Evolutionary conservation across 345 rosid species (phyloP), one percentile per base, ranked within the genome.

Genomic region (Diplotaxis tenuifolia): DNA sequence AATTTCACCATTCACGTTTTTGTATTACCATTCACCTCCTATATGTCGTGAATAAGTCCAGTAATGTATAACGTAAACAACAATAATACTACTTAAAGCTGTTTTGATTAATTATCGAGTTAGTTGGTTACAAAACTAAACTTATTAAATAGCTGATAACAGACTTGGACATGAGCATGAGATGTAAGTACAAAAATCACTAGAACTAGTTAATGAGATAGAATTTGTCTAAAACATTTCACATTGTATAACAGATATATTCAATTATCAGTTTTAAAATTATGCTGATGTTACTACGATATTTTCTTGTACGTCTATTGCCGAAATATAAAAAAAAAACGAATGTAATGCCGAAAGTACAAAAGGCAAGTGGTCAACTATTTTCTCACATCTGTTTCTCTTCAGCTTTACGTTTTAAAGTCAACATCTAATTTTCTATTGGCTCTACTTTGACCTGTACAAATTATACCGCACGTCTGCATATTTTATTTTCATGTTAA

Each of bases 391-490:
- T 47, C 16, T 15, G 20, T 16, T 47, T 7, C 54, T 0, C 22
- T 42, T 38, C n/a, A 45, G 45, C 57, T 47, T 59, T 45, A 59
- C 29, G 42, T 42, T 36, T 18, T 3, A 42, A 70, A 70, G 67
- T 71, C 67, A 60, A 47, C 50, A n/a, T 32, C 15, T 12, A 47
- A 19, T 60, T 23, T 47, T 19, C 50, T 31, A 49, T 61, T 61
- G 61, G 34, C 32, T 71, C 25, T 47, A 61, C 47, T 58, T 20
- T 72, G 69, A 62, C 54, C 68, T 68, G 50, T 31, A 5, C 58
- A 9, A 22, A 61, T 7, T 31, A 21, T 49, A 71, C 25, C 27
- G 18, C 21, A 49, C 42, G 25, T 47, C 31, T 67, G 9, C 71
- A 28, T 5, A 62, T 19, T 62, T 36, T 14, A 1, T 36, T 29